phyloP scores from a whole-genome alignment of 345 rosid genomes.

The Linum tenue region DNA sequence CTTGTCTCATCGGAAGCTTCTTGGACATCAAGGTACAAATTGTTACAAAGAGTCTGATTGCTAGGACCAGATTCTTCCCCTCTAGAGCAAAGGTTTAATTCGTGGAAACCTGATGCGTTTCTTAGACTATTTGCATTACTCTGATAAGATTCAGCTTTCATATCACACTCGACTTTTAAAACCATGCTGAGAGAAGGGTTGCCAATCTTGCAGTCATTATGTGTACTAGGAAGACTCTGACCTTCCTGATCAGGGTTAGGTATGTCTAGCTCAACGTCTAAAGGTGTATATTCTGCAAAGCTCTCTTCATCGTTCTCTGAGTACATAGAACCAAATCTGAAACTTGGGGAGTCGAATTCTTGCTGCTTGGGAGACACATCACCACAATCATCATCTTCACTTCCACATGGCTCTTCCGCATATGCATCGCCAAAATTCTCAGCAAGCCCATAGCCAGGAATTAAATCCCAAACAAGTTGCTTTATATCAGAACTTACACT shows the following conservation, averaged over 20 bases:
- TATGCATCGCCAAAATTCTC: slow-evolving; percentile 64
- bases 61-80: slow-evolving; percentile 18
- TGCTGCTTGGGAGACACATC: slow-evolving; percentile 13
- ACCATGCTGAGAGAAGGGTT: slow-evolving; percentile 1
- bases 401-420: slow-evolving; percentile 60
- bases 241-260: slow-evolving; percentile 13
- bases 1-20: slow-evolving; percentile 65
- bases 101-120: slow-evolving; percentile 12
- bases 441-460: slow-evolving; percentile 44
- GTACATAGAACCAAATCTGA: slow-evolving; percentile 23
- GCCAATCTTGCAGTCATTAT: slow-evolving; percentile 4
- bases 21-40: slow-evolving; percentile 62
- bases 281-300: slow-evolving; percentile 38
- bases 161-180: slow-evolving; percentile 7
- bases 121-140: slow-evolving; percentile 18
- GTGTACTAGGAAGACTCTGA: slow-evolving; percentile 13
- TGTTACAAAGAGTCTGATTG: slow-evolving; percentile 22
- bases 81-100: slow-evolving; percentile 15
- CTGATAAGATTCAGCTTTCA: slow-evolving; percentile 22
- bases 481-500: slow-evolving; percentile 65
- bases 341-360: slow-evolving; percentile 14
- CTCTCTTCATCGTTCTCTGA: slow-evolving; percentile 39
- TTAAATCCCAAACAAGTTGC: slow-evolving; percentile 50
- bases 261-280: slow-evolving; percentile 12
- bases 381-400: slow-evolving; percentile 33